phyloP scores from a whole-genome alignment of 495 filamentous ascomycete species.

The Bacidia gigantensis region DNA sequence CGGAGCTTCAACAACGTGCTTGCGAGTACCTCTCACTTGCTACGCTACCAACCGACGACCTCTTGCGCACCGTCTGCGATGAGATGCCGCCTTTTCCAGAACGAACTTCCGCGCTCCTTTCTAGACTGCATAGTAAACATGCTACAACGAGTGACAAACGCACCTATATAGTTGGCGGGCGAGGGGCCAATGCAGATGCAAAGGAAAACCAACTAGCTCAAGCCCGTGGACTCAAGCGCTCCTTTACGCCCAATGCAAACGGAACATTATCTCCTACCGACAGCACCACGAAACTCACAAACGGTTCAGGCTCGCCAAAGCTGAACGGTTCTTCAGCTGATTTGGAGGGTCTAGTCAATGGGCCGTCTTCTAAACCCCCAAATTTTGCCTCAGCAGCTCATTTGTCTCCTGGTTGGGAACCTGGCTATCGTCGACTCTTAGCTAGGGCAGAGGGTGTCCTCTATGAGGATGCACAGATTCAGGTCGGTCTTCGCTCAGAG shows the following conservation, averaged over 20 bases:
- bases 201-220: slow-evolving; percentile 72
- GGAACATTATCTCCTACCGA: slow-evolving; percentile 30
- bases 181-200: slow-evolving; percentile 74
- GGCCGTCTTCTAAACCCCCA: slow-evolving; percentile 44
- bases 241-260: slow-evolving; percentile 50
- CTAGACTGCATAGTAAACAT: slow-evolving; percentile 85
- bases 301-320: slow-evolving; percentile 20
- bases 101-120: slow-evolving; percentile 79
- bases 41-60: slow-evolving; percentile 73
- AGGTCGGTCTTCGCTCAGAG: slow-evolving; percentile 83
- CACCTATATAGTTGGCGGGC: slow-evolving; percentile 91
- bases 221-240: slow-evolving; percentile 69
- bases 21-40: slow-evolving; percentile 90
- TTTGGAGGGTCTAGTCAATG: slow-evolving; percentile 64
- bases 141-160: slow-evolving; percentile 82
- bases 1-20: slow-evolving; percentile 89
- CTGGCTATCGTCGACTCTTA: slow-evolving; percentile 75
- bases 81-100: slow-evolving; percentile 99
- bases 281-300: slow-evolving; percentile 30
- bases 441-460: slow-evolving; percentile 72
- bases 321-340: slow-evolving; percentile 33
- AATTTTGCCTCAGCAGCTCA: slow-evolving; percentile 90
- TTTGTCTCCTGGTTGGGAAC: slow-evolving; percentile 85
- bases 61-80: slow-evolving; percentile 90
- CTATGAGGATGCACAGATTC: slow-evolving; percentile 89